These are phyloP conservation scores for Mycotypha africana DNA, from an alignment of 371 early-diverging fungal species.

Conservation along the genomic window DNA sequence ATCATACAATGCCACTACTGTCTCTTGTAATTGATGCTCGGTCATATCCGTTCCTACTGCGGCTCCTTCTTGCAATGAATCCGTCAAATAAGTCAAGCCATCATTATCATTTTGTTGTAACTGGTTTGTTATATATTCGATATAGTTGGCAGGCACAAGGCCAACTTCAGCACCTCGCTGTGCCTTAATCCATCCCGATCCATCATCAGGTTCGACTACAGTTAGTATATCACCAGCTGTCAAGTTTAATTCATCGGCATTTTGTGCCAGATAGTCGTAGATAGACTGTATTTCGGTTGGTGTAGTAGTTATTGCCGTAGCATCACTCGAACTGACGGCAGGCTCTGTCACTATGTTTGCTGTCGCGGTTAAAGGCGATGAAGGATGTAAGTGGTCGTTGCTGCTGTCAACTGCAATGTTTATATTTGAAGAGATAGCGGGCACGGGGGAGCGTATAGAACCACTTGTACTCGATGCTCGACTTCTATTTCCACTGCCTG, in stretches of 20 bases:
- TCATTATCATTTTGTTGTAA: background rate
- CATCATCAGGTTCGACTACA: constrained; percentile 55
- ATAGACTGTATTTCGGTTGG: constrained; percentile 5
- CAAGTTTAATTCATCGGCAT: constrained; percentile 69
- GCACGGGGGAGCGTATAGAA: background rate
- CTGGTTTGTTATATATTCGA: constrained; percentile 27
- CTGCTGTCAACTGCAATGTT: no score
- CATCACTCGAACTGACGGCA: no score
- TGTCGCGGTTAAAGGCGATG: background rate
- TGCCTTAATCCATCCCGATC: constrained; percentile 79
- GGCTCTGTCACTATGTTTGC: background rate
- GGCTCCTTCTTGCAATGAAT: background rate
- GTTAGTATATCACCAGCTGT: constrained; percentile 60
- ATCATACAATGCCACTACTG: constrained; percentile 71
- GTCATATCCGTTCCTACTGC: background rate
- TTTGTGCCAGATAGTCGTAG: constrained; percentile 73
- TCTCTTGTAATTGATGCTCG: background rate
- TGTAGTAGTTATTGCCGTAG: background rate
- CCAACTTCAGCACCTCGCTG: constrained; percentile 35
- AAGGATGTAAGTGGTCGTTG: background rate
- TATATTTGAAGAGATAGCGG: background rate
- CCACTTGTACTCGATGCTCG: background rate
- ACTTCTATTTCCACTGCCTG: background rate
- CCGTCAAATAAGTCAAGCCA: no score
- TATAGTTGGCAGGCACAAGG: constrained; percentile 67